Conservation (phyloP, 805 yeast species). For the Diddensiella santjacobensis region DNA sequence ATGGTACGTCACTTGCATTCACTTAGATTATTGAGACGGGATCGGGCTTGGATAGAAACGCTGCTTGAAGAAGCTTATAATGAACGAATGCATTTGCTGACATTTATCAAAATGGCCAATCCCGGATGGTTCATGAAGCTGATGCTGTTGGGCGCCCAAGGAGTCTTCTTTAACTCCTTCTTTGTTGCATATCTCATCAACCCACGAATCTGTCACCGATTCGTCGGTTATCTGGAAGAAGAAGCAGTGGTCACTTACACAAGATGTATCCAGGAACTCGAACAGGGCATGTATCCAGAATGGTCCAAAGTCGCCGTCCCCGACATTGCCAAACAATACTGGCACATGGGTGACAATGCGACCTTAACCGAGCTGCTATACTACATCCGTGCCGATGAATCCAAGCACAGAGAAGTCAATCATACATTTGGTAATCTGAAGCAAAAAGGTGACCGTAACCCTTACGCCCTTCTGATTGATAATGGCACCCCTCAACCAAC, state of each 20-base stretch:
- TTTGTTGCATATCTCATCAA: conserved; percentile 54
- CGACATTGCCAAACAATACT: conserved; percentile 58
- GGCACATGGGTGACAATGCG: conserved; percentile 53
- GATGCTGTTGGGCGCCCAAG: conserved; percentile 61
- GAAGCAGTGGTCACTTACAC: conserved; percentile 71
- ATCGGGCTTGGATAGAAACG: conserved; percentile 73
- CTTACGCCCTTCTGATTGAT: conserved; percentile 50
- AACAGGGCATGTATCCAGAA: conserved; percentile 46
- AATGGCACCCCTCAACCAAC: conserved; percentile 34
- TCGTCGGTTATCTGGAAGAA: conserved; percentile 75
- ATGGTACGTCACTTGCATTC: conserved; percentile 67
- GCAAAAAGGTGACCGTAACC: conserved; percentile 56
- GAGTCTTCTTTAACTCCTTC: conserved; percentile 64
- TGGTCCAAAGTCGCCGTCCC: conserved; percentile 37
- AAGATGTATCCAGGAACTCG: conserved; percentile 53
- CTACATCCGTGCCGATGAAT: conserved; percentile 70
- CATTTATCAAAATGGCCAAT: conserved; percentile 59
- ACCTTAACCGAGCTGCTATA: conserved; percentile 56
- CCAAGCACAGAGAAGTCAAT: conserved; percentile 75
- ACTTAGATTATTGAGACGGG: conserved; percentile 56
- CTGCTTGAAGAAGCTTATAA: conserved; percentile 72
- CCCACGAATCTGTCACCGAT: conserved; percentile 67
- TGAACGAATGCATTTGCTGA: conserved; percentile 71
- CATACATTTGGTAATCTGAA: conserved; percentile 68
- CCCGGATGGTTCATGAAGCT: conserved; percentile 56